Evolutionary conservation across 176 grass and related monocot species (phyloP), one percentile per base, ranked within the genome.

Genomic region (Saccharum officinarum): DNA sequence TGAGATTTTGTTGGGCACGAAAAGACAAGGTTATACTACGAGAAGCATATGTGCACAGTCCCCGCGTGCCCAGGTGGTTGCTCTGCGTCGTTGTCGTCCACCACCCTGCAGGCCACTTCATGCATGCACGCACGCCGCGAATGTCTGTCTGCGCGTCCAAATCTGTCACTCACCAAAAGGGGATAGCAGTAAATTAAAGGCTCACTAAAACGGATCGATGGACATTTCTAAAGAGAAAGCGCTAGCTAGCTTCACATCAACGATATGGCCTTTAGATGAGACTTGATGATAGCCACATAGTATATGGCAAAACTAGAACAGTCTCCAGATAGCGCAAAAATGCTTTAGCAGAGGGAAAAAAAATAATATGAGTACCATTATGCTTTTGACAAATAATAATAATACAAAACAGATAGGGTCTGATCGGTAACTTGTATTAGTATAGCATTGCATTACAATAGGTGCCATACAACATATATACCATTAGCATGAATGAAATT

Each of bases 61-160:
- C 5, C 22, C 36, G 13, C 63, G 12, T 50, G 71, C 15, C 25
- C 25, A 52, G 72, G 45, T 52, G 45, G 16, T 6, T 17, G 47
- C 46, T n/a, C 46, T 54, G 33, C 4, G 69, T 89, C 82, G 4
- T 80, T 80, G 81, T 84, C 76, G 49, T 49, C 57, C 75, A 73
- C 76, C 61, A 81, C 61, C 80, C 12, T 80, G 22, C 22, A 25
- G 57, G 42, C 22, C 76, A 63, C 59, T 31, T 64, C 80, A 41
- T 57, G 60, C 71, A 66, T 20, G 65, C 41, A 76, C 40, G 59
- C 69, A 11, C n/a, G 60, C 31, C 33, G 2, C 45, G 81, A 84
- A 82, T 88, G 67, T 62, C 59, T 31, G 25, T 3, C 39, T 73
- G 79, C 79, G 30, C 62, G 83, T 90, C 88, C 84, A 74, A 79